Evolutionary conservation across 352 stramenopile species (phyloP), one percentile per base, ranked within the genome.

Genomic region (Plasmopara viticola): DNA sequence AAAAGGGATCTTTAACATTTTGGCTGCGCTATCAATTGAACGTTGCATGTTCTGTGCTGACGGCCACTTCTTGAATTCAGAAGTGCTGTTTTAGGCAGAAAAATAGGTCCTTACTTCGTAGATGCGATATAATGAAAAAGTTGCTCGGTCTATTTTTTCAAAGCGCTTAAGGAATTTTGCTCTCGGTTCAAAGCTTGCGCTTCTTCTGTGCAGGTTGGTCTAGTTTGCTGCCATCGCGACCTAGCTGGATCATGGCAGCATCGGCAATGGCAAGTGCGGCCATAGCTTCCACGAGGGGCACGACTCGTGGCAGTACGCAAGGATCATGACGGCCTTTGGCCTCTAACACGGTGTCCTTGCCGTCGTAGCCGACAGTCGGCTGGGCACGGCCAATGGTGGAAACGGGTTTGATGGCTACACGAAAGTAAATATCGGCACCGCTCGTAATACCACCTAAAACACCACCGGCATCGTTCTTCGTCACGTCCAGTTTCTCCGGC

Each of bases 261-360:
- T 99, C 97, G 13, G 93, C 87, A 33, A 99, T 78, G 15, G 90
- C 95, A 7, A 99, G 72, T 17, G 97, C 90, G 17, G 98, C 90
- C 97, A 99, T 99, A 12, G 94, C 83, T 71, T 99, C 96, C 14
- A 98, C 94, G 58, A 99, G 97, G 10, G 97, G 97, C 62, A 98
- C 89, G 10, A 95, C 96, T 42, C 96, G 86, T 7, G 97, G 96
- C 41, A 99, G 73, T 43, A 99, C 97, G 66, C 97, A 99, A 37
- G 96, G 97, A 74, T 99, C 97, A 66, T 99, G 96, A 54, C 97
- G 84, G 50, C 95, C 97, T 76, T 98, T 99, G 46, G 96, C 97
- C 53, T 96, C 82, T 14, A 99, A 78, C 54, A 97, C 87, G 0
- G 95, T 97, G 47, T 97, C 88, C 50, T 97, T 85, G 54, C 97